Base-by-base conservation (phyloP, 2,329 filamentous ascomycete species). In the Botrytis cinerea region DNA sequence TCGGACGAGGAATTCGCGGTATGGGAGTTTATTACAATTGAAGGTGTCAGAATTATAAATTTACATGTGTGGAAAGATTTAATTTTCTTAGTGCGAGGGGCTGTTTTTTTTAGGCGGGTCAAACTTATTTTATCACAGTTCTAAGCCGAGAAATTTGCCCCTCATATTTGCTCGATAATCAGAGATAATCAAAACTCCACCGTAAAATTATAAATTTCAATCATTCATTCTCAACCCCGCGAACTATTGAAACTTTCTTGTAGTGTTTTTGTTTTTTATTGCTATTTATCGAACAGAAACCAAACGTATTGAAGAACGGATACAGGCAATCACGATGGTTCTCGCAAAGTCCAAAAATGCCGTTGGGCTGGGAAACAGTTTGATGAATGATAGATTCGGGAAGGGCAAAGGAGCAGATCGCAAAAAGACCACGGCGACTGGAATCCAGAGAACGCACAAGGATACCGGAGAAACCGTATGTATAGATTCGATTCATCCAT, bases 341-440 rank as follows among this genome's bases (percentile, higher is more conserved):
- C 84, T 93, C 80, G 90, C 96, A 83, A 99, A 98, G 85, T 97
- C 94, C 77, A 98, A 98, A 84, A 97, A 95, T 84, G 88, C 91
- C 80, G 94, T 98, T 80, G 96, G 96, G 82, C 90, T 99, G 85
- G 96, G 96, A 82, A 98, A 98, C 85, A 91, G 92, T 85, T 89
- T 99, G 82, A 99, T 99, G 96, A 98, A 98, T 82, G 96, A 98
- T 85, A 92, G 95, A 74, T 98, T 98, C 83, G 94, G 95, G 81
- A 97, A 96, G 84, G 93, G 93, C 80, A 98, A 97, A 83, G 93
- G 94, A 77, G 82, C 87, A 70, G 92, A 95, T 82, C 91, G 94
- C 82, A 95, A 94, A 84, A 92, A 92, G 81, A 88, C 86, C 78
- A 89, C 88, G 75, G 84, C 86, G 75, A 84, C 87, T 77, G 82